Evolutionary conservation across 140 eudicot species (phyloP).

Genomic region (Cichorium intybus): DNA sequence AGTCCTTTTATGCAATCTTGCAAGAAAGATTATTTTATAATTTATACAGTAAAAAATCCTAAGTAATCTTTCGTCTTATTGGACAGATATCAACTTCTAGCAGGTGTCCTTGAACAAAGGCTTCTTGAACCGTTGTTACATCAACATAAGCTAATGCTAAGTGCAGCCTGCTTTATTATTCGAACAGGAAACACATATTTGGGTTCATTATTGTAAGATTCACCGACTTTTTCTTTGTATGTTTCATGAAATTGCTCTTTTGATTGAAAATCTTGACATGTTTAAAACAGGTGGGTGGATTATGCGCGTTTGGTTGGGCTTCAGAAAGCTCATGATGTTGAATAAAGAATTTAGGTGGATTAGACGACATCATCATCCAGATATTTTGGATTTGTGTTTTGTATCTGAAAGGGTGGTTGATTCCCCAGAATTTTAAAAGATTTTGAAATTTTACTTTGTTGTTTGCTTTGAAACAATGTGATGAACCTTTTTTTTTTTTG

Average conservation of each 20-base stretch:
- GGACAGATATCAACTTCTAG: slow-evolving; percentile 77
- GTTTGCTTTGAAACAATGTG: slow-evolving; percentile 2
- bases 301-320: slow-evolving; percentile 77
- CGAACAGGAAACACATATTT: slow-evolving; percentile 92
- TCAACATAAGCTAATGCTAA: slow-evolving; percentile 69
- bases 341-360: slow-evolving; percentile 22
- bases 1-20: no score
- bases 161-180: slow-evolving; percentile 91
- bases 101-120: slow-evolving; percentile 94
- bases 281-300: slow-evolving; percentile 72
- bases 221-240: background rate
- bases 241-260: background rate
- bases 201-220: slow-evolving; percentile 90
- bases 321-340: slow-evolving; percentile 49
- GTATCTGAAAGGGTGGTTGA: slow-evolving; percentile 4
- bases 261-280: background rate
- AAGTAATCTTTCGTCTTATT: background rate
- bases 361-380: slow-evolving; percentile 18
- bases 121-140: slow-evolving; percentile 78
- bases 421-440: slow-evolving; percentile 21
- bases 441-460: slow-evolving; percentile 4
- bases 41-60: no score
- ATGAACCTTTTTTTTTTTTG: background rate
- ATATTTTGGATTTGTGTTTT: background rate
- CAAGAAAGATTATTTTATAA: background rate